phyloP scores from a whole-genome alignment of 163 green algal species.

The Scenedesmus sp. region DNA sequence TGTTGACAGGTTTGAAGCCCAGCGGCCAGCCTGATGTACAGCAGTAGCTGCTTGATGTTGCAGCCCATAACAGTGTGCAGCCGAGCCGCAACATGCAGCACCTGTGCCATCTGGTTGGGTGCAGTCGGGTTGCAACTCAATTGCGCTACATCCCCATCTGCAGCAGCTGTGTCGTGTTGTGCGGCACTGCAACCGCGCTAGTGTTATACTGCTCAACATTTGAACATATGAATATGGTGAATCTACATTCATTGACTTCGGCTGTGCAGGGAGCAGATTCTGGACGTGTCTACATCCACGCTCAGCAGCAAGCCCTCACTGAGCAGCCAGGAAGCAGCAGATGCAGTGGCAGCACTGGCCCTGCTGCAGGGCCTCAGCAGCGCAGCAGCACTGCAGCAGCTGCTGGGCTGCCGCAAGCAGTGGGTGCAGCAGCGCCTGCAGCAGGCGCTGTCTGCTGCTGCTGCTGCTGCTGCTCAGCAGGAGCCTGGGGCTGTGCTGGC shows the following conservation, averaged over 20 bases:
- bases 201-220: background rate
- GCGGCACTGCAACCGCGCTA: background rate
- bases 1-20: background rate
- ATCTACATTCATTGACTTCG: too few species aligned
- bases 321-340: constrained; percentile 45
- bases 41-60: background rate
- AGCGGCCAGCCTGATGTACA: background rate
- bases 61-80: background rate
- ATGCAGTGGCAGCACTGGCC: constrained; percentile 57
- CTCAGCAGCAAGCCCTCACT: constrained; percentile 58
- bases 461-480: background rate
- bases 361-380: constrained; percentile 74
- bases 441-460: background rate
- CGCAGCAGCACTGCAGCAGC: constrained; percentile 67
- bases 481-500: constrained; percentile 51
- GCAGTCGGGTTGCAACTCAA: too few species aligned
- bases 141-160: too few species aligned
- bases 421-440: constrained; percentile 61
- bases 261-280: constrained; percentile 74
- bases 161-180: too few species aligned
- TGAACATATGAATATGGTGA: background rate
- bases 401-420: constrained; percentile 68
- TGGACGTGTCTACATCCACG: constrained; percentile 54
- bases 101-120: too few species aligned
- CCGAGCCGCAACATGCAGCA: background rate